Conservation (phyloP, 2,329 filamentous ascomycete genomes). For the Oidium heveae region DNA sequence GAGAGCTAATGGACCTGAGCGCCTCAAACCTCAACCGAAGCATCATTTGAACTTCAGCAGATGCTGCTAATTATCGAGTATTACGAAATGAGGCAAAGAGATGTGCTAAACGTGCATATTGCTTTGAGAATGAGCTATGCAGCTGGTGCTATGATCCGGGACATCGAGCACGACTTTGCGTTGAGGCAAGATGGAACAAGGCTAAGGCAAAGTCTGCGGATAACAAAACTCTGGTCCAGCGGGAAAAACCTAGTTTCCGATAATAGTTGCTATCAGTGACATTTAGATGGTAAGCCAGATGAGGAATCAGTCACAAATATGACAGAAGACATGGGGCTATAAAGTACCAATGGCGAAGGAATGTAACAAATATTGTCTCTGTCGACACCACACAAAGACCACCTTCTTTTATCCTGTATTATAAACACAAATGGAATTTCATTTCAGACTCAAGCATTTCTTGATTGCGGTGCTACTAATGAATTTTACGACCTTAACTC, state of each 20-base stretch:
- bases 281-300: background rate
- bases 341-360: background rate
- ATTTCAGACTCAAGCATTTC: background rate
- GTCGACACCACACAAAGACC: background rate
- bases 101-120: background rate
- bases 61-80: background rate
- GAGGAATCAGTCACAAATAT: background rate
- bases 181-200: background rate
- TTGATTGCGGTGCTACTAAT: background rate
- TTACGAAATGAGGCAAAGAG: background rate
- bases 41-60: background rate
- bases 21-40: background rate
- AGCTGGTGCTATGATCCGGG: background rate
- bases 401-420: background rate
- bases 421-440: background rate
- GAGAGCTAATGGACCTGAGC: background rate
- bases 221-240: background rate
- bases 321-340: background rate
- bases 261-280: background rate
- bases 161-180: background rate
- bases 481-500: conserved; percentile 1
- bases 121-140: background rate
- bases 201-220: background rate
- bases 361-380: background rate
- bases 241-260: background rate